These are phyloP conservation scores for Lactarius quietus DNA, from an alignment of 768 basidiomycete species.

Conservation along the genomic window DNA sequence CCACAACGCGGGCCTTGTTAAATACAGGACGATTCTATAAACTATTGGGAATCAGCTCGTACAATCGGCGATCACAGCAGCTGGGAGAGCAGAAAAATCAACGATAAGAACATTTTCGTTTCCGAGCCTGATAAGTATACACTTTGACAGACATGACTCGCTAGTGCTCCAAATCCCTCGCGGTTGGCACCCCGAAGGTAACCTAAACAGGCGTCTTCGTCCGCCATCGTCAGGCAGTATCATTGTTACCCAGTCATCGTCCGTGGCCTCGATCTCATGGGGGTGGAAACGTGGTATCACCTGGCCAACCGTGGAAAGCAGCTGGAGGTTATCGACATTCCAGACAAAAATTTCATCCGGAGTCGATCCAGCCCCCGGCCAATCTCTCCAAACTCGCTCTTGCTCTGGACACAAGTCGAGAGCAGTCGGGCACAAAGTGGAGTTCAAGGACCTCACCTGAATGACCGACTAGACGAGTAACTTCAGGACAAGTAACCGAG, in stretches of 20 bases:
- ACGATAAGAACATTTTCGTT: background rate
- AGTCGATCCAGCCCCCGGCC: too few species aligned
- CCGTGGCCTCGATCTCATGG: background rate
- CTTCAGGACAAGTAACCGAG: background rate
- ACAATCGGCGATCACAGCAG: too few species aligned
- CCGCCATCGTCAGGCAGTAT: background rate
- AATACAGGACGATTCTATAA: too few species aligned
- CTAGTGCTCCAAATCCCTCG: accelerated
- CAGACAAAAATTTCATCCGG: background rate
- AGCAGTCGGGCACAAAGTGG: background rate
- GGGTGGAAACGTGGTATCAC: background rate
- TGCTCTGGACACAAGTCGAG: background rate
- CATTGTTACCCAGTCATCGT: background rate
- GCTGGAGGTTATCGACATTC: background rate
- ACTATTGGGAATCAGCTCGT: too few species aligned
- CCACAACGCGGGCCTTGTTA: too few species aligned
- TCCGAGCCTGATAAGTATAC: background rate
- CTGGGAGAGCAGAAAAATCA: background rate
- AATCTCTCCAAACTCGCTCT: too few species aligned
- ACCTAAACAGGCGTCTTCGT: background rate
- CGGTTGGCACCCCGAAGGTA: background rate
- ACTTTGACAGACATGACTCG: background rate
- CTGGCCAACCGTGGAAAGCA: background rate
- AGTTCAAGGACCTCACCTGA: background rate
- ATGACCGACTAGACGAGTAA: background rate